Base-by-base conservation (phyloP, 371 early-diverging fungal species). In the Mucor indicus region DNA sequence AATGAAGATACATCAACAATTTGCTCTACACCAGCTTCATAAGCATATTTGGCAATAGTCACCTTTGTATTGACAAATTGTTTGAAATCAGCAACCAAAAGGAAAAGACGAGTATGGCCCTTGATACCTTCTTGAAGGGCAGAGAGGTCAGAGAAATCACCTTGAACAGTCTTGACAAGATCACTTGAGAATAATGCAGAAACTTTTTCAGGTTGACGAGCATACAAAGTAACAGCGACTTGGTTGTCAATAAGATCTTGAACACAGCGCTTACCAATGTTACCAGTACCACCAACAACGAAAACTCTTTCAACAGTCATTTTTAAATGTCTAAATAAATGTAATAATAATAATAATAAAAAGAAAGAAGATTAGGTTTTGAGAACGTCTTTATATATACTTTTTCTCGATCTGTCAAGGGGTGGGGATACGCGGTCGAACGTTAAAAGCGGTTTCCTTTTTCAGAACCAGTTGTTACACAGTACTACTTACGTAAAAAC, bases 251-350 rank as follows among this genome's bases (percentile, higher is more conserved):
- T 21, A 1, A 70, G 44, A 12, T 55, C 55, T 9, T 38, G 13
- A 0, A 61, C 62, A 17, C 38, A 20, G 4, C 27, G 38, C 2
- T 20, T 19, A 12, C 67, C 71, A 45, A 61, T 48, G n/a, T 64
- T 53, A 23, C 67, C 71, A 13, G 71, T 64, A 15, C 53, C 67
- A 7, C 71, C 67, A 20, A 70, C 16, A 19, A 70, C 35, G 30
- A 52, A 66, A 5, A 66, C 41, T 1, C 47, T 33, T 23, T 62
- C 57, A 30, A 38, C 33, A 23, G 40, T 9, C 21, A 38, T 20
- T 19, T 29, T n/a, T n/a, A n/a, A n/a, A n/a, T n/a, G n/a, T n/a
- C n/a, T n/a, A n/a, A n/a, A n/a, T n/a, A n/a, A n/a, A n/a, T n/a
- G n/a, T n/a, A n/a, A n/a, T n/a, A n/a, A n/a, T n/a, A n/a, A n/a